Percentiles rank a stretch among this genome's conserved stretches.
Evolutionary conservation across 2,329 filamentous ascomycete species (phyloP).

Genomic region (Pyrenophora tritici-repentis): DNA sequence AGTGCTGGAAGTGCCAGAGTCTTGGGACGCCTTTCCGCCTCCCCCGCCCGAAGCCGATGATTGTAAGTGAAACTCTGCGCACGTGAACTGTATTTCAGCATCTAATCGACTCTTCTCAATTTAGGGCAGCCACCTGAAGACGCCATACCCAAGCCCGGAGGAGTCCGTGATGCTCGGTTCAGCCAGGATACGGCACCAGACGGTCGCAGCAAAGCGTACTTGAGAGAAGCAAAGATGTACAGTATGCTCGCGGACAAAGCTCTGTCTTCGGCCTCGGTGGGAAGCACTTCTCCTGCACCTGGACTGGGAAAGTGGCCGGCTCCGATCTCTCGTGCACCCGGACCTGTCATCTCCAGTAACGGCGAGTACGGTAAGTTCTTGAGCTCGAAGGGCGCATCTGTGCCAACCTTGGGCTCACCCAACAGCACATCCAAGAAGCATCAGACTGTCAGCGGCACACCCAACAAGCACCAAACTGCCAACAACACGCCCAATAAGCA

Average conservation of each 20-base stretch:
- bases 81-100: neutral
- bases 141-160: conserved; percentile 6
- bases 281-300: neutral
- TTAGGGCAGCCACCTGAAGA: conserved; percentile 13
- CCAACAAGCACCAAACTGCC: too few relatives aligned
- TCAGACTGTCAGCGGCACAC: too few relatives aligned
- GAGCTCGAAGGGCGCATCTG: too few relatives aligned
- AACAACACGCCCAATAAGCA: too few relatives aligned
- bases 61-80: conserved; percentile 1
- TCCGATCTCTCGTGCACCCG: neutral
- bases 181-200: conserved; percentile 2
- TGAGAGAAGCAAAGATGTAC: neutral
- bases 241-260: neutral
- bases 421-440: too few relatives aligned
- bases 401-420: too few relatives aligned
- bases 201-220: neutral
- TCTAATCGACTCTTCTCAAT: neutral
- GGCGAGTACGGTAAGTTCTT: neutral
- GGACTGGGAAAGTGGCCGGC: neutral
- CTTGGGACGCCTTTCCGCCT: conserved; percentile 16
- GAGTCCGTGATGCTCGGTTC: conserved; percentile 8
- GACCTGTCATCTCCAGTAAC: neutral
- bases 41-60: conserved; percentile 11
- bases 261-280: neutral
- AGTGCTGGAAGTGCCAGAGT: neutral